Evolutionary conservation across 2,329 filamentous ascomycete genomes (phyloP), one percentile per base, ranked within the genome.

Genomic region (Sporothrix mexicana): DNA sequence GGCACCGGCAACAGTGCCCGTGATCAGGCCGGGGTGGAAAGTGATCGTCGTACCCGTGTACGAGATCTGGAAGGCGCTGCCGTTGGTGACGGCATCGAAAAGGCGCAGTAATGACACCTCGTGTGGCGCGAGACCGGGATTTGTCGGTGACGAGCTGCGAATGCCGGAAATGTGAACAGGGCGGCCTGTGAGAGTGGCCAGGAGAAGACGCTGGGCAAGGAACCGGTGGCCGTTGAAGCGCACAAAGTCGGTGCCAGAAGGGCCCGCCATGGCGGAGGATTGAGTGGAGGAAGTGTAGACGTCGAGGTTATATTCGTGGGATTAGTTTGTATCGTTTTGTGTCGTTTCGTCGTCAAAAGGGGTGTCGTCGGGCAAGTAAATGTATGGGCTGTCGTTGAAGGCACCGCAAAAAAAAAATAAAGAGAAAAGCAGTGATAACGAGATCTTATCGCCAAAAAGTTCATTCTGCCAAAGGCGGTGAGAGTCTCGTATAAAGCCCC

Each of bases 91-190:
- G 77, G 93, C 88, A 82, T 98, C 96, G 79, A 99, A 91, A 20
- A 99, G 92, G 73, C 96, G 95, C 45, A 99, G 88, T 82, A 99
- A 95, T 64, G 96, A 98, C 78, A 98, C 91, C 83, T 99, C 96
- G 84, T 97, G 92, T 67, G 94, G 91, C 71, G 93, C 92, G 71
- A 99, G 92, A 78, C 96, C 96, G 0, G 96, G 95, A 78, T 92
- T 91, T 55, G 93, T 95, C 64, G 92, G 91, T 57, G 94, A 97
- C 17, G 92, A 90, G 76, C 93, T 90, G 79, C 96, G 93, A 84
- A 99, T 98, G 82, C 96, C 92, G 70, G 95, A 96, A 80, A 99
- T 95, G 83, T 95, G 94, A 72, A 98, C 85, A 2, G 96, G 91
- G 51, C 92, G 90, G 77, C 96, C 96, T 75, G 95, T 97, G 74